Percentiles rank a stretch among this genome's conserved stretches.
Evolutionary conservation across 176 grass and related monocot species (phyloP).

Genomic region (Aegilops sharonensis): DNA sequence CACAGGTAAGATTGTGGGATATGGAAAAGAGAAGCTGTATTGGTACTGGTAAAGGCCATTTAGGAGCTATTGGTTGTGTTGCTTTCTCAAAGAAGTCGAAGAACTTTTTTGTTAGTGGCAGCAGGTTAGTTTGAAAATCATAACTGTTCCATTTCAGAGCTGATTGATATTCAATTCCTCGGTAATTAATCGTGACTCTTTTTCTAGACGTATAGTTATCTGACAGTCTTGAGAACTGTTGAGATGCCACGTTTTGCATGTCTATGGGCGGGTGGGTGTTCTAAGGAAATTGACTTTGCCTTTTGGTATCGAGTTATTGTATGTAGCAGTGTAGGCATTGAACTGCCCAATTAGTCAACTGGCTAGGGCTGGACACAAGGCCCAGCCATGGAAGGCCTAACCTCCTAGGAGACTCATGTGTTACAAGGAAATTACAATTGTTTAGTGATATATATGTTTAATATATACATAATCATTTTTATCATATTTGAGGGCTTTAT

Average conservation of each 20-base stretch:
- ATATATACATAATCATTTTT: too few relatives aligned
- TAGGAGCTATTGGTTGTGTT: conserved; percentile 85
- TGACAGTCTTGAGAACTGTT: background rate
- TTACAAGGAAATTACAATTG: too few relatives aligned
- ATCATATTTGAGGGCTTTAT: too few relatives aligned
- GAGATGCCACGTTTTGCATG: background rate
- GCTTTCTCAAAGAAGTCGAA: conserved; percentile 87
- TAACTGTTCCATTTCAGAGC: background rate
- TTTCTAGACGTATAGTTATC: background rate
- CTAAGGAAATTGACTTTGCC: background rate
- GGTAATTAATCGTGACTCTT: background rate
- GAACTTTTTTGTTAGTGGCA: conserved; percentile 87
- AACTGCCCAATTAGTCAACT: background rate
- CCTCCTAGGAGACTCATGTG: too few relatives aligned
- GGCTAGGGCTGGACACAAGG: too few relatives aligned
- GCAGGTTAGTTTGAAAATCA: conserved; percentile 61
- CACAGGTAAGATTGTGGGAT: conserved; percentile 85
- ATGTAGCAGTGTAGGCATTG: background rate
- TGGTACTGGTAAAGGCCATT: conserved; percentile 81
- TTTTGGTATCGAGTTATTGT: conserved; percentile 5
- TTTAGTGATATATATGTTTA: too few relatives aligned
- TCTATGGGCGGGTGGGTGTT: background rate
- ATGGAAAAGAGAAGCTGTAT: conserved; percentile 71
- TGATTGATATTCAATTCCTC: background rate
- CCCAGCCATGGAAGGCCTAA: too few relatives aligned